phyloP scores from a whole-genome alignment of 495 filamentous ascomycete species.

The Margaritispora aquatica region DNA sequence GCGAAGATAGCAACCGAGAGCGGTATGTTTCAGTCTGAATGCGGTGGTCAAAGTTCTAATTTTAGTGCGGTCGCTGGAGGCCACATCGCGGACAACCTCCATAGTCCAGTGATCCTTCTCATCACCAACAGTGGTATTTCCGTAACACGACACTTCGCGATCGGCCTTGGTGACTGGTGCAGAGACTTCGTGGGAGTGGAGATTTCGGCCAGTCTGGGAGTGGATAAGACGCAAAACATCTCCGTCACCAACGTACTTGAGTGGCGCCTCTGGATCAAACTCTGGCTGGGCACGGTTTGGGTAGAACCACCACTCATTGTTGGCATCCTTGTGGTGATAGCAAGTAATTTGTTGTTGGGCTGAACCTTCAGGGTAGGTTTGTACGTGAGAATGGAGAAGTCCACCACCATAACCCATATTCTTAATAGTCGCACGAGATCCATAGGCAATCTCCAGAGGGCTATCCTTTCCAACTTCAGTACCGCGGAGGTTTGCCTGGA shows the following conservation, averaged over 20 bases:
- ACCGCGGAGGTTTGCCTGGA: conserved; percentile 91
- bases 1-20: conserved; percentile 86
- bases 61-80: conserved; percentile 76
- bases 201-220: conserved; percentile 90
- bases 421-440: conserved; percentile 89
- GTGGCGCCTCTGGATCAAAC: conserved; percentile 62
- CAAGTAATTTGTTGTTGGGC: conserved; percentile 94
- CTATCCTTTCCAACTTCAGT: conserved; percentile 92
- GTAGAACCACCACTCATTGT: conserved; percentile 99
- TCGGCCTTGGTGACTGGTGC: conserved; percentile 88
- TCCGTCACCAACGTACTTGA: conserved; percentile 69
- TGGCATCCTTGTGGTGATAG: conserved; percentile 98
- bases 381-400: conserved; percentile 94
- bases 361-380: conserved; percentile 94
- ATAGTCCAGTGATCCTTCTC: conserved; percentile 97
- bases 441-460: conserved; percentile 82
- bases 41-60: conserved; percentile 89
- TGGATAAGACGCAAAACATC: conserved; percentile 85
- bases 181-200: conserved; percentile 85
- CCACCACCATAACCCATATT: conserved; percentile 99
- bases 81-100: conserved; percentile 85
- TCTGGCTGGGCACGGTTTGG: conserved; percentile 72
- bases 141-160: conserved; percentile 90
- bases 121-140: conserved; percentile 93
- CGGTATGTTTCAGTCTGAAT: conserved; percentile 80